phyloP scores from a whole-genome alignment of 495 filamentous ascomycete species.

The Xylaria intraflava region DNA sequence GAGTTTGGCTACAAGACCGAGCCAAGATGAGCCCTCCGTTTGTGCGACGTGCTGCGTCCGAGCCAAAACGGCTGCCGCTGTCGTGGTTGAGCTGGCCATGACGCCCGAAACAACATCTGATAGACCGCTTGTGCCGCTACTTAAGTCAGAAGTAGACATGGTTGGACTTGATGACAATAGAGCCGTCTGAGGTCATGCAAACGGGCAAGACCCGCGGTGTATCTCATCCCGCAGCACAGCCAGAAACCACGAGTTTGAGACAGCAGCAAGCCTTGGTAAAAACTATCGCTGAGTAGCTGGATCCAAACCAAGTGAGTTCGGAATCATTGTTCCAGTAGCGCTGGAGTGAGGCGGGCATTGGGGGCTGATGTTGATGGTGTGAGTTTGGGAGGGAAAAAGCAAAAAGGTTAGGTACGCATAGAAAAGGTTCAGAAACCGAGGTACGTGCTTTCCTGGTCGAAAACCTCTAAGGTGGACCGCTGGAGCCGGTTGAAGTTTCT shows the following conservation, averaged over 20 bases:
- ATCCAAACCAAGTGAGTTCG: conserved; percentile 1
- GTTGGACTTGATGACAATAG: neutral
- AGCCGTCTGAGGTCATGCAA: neutral
- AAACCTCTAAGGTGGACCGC: conserved; percentile 2
- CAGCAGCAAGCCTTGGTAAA: neutral
- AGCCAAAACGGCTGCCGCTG: conserved; percentile 26
- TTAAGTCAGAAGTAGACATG: conserved; percentile 15
- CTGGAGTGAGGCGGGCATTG: conserved; percentile 21
- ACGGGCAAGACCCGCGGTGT: neutral
- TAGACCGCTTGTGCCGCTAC: conserved; percentile 12
- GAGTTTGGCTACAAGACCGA: conserved; percentile 39
- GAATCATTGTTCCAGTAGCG: conserved; percentile 4
- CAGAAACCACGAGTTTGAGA: neutral
- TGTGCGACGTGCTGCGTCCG: conserved; percentile 33
- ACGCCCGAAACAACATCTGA: conserved; percentile 20
- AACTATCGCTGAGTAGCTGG: neutral
- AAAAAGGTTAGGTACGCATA: neutral
- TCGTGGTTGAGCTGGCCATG: conserved; percentile 17
- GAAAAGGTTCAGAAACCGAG: conserved; percentile 18
- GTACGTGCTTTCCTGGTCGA: conserved; percentile 9
- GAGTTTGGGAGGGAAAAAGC: conserved; percentile 2
- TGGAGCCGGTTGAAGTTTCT: conserved; percentile 12
- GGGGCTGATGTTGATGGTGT: conserved; percentile 6
- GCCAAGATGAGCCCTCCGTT: conserved; percentile 38
- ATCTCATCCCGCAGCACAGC: conserved; percentile 5